Evolutionary conservation across 306 rosid genomes (phyloP).

Genomic region (Spatholobus suberectus): DNA sequence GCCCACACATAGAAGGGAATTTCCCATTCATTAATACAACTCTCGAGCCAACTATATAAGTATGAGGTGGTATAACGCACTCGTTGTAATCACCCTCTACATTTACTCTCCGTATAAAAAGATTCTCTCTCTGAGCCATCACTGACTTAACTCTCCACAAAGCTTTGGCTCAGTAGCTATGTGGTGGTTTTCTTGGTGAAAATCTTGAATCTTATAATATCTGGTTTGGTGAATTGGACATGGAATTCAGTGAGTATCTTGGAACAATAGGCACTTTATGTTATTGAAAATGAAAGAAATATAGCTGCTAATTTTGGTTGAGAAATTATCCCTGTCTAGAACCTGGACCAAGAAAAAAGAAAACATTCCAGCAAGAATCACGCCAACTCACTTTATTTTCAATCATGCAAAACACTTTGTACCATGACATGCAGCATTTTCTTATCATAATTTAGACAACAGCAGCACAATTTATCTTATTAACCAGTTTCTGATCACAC

Average conservation of each 20-base stretch:
- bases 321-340: not conserved
- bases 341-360: not conserved
- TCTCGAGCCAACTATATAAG: not conserved
- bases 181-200: not conserved
- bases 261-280: not conserved
- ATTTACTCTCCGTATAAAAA: too few species aligned
- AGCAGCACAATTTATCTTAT: constrained; percentile 24
- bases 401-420: constrained; percentile 13
- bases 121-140: too few species aligned
- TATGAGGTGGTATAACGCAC: not conserved
- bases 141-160: not conserved
- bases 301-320: not conserved
- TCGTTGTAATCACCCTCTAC: not conserved
- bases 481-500: constrained; percentile 31
- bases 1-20: not conserved
- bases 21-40: not conserved
- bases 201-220: not conserved
- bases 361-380: not conserved
- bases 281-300: constrained; percentile 3
- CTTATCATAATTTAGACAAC: constrained; percentile 33
- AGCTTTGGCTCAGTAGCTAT: not conserved
- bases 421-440: constrained; percentile 31
- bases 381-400: constrained; percentile 8
- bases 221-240: constrained; percentile 8
- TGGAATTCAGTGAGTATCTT: not conserved